phyloP scores from a whole-genome alignment of 306 rosid species.

The Trifolium pratense region DNA sequence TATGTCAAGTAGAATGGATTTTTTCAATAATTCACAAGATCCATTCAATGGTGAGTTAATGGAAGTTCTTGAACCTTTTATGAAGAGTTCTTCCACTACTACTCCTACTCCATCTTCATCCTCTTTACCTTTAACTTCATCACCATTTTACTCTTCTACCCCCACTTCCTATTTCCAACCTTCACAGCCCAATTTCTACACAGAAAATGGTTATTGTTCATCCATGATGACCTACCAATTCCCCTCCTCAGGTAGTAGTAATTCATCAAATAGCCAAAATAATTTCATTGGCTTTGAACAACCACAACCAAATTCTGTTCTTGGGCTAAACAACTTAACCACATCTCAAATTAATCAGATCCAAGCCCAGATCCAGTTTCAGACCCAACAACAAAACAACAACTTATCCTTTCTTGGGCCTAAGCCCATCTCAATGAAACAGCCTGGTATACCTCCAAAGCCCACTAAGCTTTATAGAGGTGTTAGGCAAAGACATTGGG shows the following conservation, averaged over 20 bases:
- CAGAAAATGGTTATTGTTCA: conserved; percentile 46
- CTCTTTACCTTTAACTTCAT: conserved; percentile 35
- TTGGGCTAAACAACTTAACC: conserved; percentile 63
- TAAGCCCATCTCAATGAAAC: conserved; percentile 79
- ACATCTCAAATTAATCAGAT: conserved; percentile 66
- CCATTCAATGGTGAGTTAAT: conserved; percentile 76
- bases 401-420: conserved; percentile 56
- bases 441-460: conserved; percentile 56
- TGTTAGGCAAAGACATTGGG: conserved; percentile 98
- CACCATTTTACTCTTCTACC: conserved; percentile 30
- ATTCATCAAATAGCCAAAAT: conserved; percentile 46
- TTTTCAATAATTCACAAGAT: conserved; percentile 53
- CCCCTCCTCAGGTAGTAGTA: conserved; percentile 43
- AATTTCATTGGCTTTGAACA: conserved; percentile 46
- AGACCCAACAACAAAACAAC: conserved; percentile 16
- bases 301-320: conserved; percentile 33
- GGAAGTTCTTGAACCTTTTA: conserved; percentile 98
- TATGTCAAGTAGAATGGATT: conserved; percentile 73
- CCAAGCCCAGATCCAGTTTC: conserved; percentile 63
- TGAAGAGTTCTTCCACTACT: conserved; percentile 66
- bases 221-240: conserved; percentile 51
- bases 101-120: conserved; percentile 37
- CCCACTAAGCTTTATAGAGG: conserved; percentile 94
- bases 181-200: conserved; percentile 49
- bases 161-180: conserved; percentile 20